phyloP scores from a whole-genome alignment of 164 flowering plant species.

The Brasenia schreberi region DNA sequence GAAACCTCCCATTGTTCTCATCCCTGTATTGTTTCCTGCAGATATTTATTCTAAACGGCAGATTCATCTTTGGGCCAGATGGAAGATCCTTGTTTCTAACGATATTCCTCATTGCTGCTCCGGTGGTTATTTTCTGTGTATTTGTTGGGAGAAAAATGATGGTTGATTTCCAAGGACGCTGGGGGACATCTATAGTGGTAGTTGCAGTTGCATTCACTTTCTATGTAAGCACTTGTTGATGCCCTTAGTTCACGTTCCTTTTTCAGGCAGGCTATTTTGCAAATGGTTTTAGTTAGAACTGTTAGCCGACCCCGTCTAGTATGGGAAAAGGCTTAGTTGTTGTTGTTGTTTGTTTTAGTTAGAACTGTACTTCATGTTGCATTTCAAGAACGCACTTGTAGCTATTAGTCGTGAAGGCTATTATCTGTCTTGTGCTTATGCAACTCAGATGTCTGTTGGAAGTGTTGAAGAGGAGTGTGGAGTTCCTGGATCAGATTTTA shows the following conservation, averaged over 20 bases:
- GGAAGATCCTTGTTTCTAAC: slow-evolving; percentile 76
- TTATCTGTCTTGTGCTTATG: background rate
- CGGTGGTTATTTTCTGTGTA: slow-evolving; percentile 61
- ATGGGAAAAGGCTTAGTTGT: too few relatives aligned
- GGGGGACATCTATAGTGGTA: slow-evolving; percentile 63
- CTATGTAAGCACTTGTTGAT: slow-evolving; percentile 37
- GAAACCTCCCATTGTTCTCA: background rate
- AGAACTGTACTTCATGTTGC: too few relatives aligned
- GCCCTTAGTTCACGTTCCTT: background rate
- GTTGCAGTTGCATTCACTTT: slow-evolving; percentile 52
- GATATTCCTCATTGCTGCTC: slow-evolving; percentile 72
- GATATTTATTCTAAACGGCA: slow-evolving; percentile 82
- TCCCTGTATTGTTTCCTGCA: slow-evolving; percentile 18
- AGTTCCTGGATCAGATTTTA: too few relatives aligned
- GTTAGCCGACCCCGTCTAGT: too few relatives aligned
- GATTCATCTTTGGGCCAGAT: slow-evolving; percentile 93
- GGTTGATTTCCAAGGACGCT: slow-evolving; percentile 46
- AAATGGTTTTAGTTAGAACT: too few relatives aligned
- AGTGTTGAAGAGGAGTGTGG: too few relatives aligned
- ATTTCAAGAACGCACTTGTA: background rate
- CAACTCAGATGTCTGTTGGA: background rate
- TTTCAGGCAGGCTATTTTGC: background rate
- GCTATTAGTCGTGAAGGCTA: background rate
- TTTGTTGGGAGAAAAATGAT: slow-evolving; percentile 80
- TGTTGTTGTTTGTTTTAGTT: too few relatives aligned